Evolutionary conservation across 305 asterid genomes (phyloP), one percentile per base, ranked within the genome.

Genomic region (Fraxinus albicans): DNA sequence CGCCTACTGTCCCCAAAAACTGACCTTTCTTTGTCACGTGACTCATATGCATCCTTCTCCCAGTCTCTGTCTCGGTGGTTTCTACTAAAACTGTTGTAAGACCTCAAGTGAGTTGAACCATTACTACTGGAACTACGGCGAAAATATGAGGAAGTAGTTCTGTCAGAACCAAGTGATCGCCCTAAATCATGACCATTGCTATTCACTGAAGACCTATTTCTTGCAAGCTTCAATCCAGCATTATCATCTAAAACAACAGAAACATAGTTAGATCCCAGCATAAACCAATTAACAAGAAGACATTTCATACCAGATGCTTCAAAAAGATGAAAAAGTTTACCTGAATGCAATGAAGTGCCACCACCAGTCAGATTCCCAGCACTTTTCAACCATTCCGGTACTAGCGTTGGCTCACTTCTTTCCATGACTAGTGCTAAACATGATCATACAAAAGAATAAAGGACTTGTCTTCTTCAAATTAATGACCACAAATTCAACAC

Each of bases 301-400:
- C 63, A n/a, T 35, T 74, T 19, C 31, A 63, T 63, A 73, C 38
- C 50, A 70, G n/a, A 8, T 2, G 42, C 34, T 80, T 72, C 44
- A 72, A 3, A 19, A 17, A 2, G 40, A 63, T 38, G 40, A 34
- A 0, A 23, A 47, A 50, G 36, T 3, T 47, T 80, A 89, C 92
- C 92, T 79, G 90, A 80, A 63, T 78, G 87, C 6, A 84, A 75
- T 0, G 83, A n/a, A 36, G 86, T 38, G 4, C 87, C 84, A 35
- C 83, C 69, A 63, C 84, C 77, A 42, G 83, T 77, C 82, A 60
- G 78, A 81, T 79, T 85, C 60, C 87, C 90, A 77, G 82, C 70
- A 73, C 80, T 88, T 78, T 78, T 89, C 86, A 88, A 83, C 92
- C 92, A 89, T 84, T 89, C 88, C 0, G 92, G 92, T 60, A 83